A percentile compares a stretch with the other conserved stretches of the same genome.
These are phyloP conservation scores for Mortierella sp. DNA, from an alignment of 371 early-diverging fungal genomes.

Conservation along the genomic window DNA sequence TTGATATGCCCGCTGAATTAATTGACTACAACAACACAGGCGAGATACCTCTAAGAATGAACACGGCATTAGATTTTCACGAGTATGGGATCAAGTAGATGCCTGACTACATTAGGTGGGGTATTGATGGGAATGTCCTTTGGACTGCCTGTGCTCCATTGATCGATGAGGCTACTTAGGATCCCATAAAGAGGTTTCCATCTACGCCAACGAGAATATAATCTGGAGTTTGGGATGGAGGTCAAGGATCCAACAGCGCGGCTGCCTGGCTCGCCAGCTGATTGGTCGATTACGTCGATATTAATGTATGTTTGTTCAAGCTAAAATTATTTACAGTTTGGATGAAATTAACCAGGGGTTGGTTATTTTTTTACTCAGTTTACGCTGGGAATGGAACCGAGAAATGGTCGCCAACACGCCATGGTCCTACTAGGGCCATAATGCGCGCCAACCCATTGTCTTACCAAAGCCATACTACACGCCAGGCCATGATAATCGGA, in stretches of 20 bases:
- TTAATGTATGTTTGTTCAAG: slow-evolving; percentile 49
- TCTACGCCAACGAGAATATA: slow-evolving; percentile 66
- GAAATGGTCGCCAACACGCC: slow-evolving; percentile 38
- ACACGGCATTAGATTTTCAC: slow-evolving; percentile 48
- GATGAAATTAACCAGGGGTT: neutral
- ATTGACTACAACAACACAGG: slow-evolving; percentile 63
- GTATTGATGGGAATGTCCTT: slow-evolving; percentile 64
- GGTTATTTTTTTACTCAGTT: slow-evolving; percentile 1
- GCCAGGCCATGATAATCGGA: slow-evolving; percentile 22
- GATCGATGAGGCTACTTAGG: slow-evolving; percentile 19
- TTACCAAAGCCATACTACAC: slow-evolving; percentile 30
- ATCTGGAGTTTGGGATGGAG: slow-evolving; percentile 81
- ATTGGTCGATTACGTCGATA: slow-evolving; percentile 69
- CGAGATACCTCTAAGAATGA: slow-evolving; percentile 29
- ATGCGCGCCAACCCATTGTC: slow-evolving; percentile 39
- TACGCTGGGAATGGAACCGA: slow-evolving; percentile 32
- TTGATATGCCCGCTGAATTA: slow-evolving; percentile 22
- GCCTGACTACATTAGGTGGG: slow-evolving; percentile 67
- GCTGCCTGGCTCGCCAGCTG: slow-evolving; percentile 70
- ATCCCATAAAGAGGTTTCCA: slow-evolving; percentile 61
- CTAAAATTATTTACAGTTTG: neutral
- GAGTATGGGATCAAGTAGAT: slow-evolving; percentile 69
- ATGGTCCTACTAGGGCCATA: slow-evolving; percentile 35
- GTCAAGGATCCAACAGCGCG: slow-evolving; percentile 69
- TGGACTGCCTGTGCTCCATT: slow-evolving; percentile 56